Base-by-base conservation (phyloP, 495 filamentous ascomycete genomes). In the Penicillium psychrofluorescens region DNA sequence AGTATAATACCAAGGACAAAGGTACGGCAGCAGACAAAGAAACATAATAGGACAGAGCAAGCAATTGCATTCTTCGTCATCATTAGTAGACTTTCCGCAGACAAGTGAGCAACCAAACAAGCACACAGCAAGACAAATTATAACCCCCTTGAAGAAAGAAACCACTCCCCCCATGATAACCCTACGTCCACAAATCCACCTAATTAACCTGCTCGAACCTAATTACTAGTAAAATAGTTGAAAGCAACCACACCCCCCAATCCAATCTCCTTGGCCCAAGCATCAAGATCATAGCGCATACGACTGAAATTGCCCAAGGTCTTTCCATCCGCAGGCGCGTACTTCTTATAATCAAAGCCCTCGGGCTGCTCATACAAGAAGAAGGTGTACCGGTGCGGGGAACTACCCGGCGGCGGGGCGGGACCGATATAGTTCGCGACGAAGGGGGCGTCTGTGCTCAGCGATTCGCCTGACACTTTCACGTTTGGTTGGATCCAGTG, bases 351-450 rank as follows among this genome's bases (percentile, higher is more conserved):
- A 27, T 72, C 63, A 29, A 81, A 68, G 4, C 53, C 66, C 34
- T 51, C 61, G 0, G 78, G 78, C 61, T 81, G 70, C 58, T 78
- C 72, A 50, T 75, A 81, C 22, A 81, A 50, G 51, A 81, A 57
- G 51, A 79, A 80, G 10, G 70, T 41, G 50, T 82, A 80, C 7
- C 78, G 74, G 54, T 81, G 77, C 1, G 76, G 74, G 4, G 63
- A 44, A 44, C 74, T 75, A 11, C 58, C 50, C 11, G 64, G 66
- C 10, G 78, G 78, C 10, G 77, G 77, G 14, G 54, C 67, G 15
- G 78, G 76, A 0, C 63, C 67, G 47, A 72, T 64, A 35, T 74
- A 81, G 28, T 71, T 68, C 11, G 67, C 63, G 30, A 75, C 48
- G 36, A 66, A 64, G 11, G 66, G 58, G 1, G 44, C 50, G 2